Evolutionary conservation across 2,329 filamentous ascomycete genomes (phyloP), one percentile per base, ranked within the genome.

Genomic region (Periglandula ipomoeae): DNA sequence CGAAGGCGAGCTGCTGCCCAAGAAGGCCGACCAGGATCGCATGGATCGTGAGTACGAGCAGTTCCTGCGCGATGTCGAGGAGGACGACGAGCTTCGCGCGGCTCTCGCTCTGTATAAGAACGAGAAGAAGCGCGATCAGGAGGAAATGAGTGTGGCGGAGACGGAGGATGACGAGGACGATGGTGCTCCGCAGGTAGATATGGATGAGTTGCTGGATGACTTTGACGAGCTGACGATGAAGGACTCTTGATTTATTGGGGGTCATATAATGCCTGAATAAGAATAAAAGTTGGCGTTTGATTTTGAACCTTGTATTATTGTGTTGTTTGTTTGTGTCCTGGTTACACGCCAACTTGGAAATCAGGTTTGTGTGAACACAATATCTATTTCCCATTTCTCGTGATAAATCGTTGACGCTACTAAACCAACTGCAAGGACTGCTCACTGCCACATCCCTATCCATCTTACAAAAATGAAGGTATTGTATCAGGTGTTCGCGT

Each of bases 51-150:
- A 98, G 68, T 98, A 95, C 70, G 93, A 98, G 72, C 81, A 90
- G 79, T 98, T 98, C 81, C 72, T 98, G 74, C 84, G 86, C 41
- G 93, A 98, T 66, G 88, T 98, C 10, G 94, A 98, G 69, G 90
- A 97, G 64, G 93, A 98, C 65, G 78, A 86, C 46, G 93, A 98
- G 61, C 75, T 96, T 56, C 78, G 93, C 48, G 79, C 83, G 39
- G 89, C 89, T 1, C 72, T 98, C 63, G 87, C 88, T 41, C 66
- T 98, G 59, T 98, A 95, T 72, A 95, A 91, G 72, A 77, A 75
- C 52, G 68, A 75, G 58, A 72, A 69, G 64, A 67, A 70, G 64
- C 58, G 61, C 47, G 75, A 80, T 49, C 68, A 71, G 1, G 81
- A 85, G 51, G 80, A 78, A 59, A 86, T 85, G 78, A 85, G 81